These are phyloP conservation scores for Pisolithus orientalis DNA, from an alignment of 768 basidiomycete species.

Conservation along the genomic window DNA sequence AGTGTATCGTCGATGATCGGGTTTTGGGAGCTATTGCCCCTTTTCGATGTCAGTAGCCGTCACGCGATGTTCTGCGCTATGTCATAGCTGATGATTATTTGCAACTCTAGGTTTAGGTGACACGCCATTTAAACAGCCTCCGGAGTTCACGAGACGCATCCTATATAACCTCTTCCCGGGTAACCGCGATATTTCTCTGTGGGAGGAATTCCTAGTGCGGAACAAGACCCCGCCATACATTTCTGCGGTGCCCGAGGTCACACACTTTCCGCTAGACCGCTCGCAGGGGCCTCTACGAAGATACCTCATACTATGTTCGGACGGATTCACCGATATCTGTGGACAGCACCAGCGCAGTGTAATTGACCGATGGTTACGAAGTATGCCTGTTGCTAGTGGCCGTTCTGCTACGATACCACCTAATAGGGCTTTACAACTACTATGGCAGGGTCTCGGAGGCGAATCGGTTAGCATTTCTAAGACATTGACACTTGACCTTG, in stretches of 20 bases:
- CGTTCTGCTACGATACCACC: constrained; percentile 6
- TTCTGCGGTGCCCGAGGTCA: constrained; percentile 56
- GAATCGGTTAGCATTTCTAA: constrained; percentile 48
- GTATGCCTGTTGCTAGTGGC: constrained; percentile 29
- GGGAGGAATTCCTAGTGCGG: constrained; percentile 62
- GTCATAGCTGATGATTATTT: constrained; percentile 1
- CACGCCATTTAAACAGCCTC: constrained; percentile 69
- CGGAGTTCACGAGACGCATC: constrained; percentile 58
- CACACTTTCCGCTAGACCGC: constrained; percentile 42
- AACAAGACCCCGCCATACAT: constrained; percentile 64
- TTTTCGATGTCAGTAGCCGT: constrained; percentile 54
- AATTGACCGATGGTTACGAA: constrained; percentile 47
- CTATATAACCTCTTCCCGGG: constrained; percentile 62
- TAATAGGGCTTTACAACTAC: constrained; percentile 53
- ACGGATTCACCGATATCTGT: constrained; percentile 62
- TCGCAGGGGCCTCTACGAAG: constrained; percentile 28
- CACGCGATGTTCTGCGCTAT: constrained; percentile 10
- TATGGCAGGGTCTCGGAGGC: constrained; percentile 54
- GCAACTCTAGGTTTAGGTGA: constrained; percentile 52
- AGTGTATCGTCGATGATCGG: constrained; percentile 58
- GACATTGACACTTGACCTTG: constrained; percentile 59
- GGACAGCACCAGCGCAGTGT: constrained; percentile 41
- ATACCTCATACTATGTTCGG: constrained; percentile 59
- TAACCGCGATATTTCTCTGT: constrained; percentile 51
- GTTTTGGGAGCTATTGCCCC: constrained; percentile 76